phyloP scores from a whole-genome alignment of 2,329 filamentous ascomycete genomes.

The Aureobasidium lini region DNA sequence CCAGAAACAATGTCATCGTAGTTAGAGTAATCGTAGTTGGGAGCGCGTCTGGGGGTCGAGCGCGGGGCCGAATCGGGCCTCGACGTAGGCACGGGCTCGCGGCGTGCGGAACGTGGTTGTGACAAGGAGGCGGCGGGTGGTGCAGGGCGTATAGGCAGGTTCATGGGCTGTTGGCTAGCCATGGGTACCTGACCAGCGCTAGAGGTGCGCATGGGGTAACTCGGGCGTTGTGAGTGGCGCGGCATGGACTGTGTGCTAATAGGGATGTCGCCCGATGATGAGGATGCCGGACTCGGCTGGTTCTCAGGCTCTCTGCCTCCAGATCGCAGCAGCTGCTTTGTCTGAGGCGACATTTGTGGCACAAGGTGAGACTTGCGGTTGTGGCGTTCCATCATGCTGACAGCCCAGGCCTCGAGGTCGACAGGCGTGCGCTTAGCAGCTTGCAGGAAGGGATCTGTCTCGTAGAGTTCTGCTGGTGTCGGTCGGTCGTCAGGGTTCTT shows the following conservation, averaged over 20 bases:
- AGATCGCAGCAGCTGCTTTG: slow-evolving; percentile 61
- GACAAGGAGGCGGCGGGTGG: slow-evolving; percentile 18
- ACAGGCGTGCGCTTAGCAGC: slow-evolving; percentile 95
- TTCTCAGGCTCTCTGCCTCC: slow-evolving; percentile 3
- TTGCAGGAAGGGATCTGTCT: slow-evolving; percentile 88
- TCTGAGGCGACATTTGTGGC: slow-evolving; percentile 66
- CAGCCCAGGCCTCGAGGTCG: slow-evolving; percentile 86
- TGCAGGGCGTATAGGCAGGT: slow-evolving; percentile 40
- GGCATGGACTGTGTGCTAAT: slow-evolving; percentile 24
- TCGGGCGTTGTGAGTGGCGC: slow-evolving; percentile 28
- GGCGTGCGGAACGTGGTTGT: background rate
- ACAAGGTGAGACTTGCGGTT: slow-evolving; percentile 89
- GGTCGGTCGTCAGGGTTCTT: slow-evolving; percentile 85
- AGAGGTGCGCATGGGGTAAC: slow-evolving; percentile 36
- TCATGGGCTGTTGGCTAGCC: slow-evolving; percentile 27
- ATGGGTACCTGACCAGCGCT: slow-evolving; percentile 29
- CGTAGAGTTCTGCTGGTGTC: slow-evolving; percentile 83
- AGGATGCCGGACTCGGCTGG: slow-evolving; percentile 5
- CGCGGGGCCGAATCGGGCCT: slow-evolving; percentile 1
- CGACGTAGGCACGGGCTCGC: background rate
- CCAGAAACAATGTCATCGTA: slow-evolving; percentile 6
- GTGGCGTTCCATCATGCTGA: slow-evolving; percentile 86
- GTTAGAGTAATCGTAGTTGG: background rate
- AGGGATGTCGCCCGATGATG: slow-evolving; percentile 23
- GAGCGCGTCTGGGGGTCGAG: background rate